Percentiles rank a stretch among this genome's conserved stretches.
Conservation (phyloP, 225 moss, liverwort and hornwort genomes). For the Bryum argenteum region DNA sequence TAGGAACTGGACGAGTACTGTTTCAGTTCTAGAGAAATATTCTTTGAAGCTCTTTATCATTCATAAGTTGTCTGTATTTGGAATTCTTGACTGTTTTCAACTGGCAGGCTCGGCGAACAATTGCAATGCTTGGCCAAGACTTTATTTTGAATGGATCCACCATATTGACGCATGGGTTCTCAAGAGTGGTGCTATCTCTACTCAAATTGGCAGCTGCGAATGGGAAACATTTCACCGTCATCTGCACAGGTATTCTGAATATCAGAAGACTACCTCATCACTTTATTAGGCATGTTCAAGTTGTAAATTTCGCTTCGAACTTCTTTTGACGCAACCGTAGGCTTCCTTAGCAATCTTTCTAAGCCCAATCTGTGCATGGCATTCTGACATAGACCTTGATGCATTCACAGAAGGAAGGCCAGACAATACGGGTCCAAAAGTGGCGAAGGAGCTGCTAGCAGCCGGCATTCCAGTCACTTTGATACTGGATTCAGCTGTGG, state of each 20-base stretch:
- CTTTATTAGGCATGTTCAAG: conserved; percentile 17
- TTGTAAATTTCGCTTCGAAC: neutral
- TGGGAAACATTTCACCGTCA: conserved; percentile 78
- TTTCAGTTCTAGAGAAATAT: conserved; percentile 1
- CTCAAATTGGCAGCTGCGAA: conserved; percentile 77
- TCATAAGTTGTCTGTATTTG: neutral
- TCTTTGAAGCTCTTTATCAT: neutral
- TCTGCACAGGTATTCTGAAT: conserved; percentile 69
- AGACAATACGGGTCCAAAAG: conserved; percentile 73
- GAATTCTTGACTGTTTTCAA: conserved; percentile 18
- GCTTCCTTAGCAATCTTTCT: too few relatives aligned
- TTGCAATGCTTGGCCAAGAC: conserved; percentile 86
- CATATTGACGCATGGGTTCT: conserved; percentile 83
- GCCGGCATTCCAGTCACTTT: conserved; percentile 72
- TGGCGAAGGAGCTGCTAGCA: conserved; percentile 71
- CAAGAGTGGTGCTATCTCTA: conserved; percentile 80
- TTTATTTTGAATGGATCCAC: conserved; percentile 76
- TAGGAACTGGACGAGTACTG: neutral
- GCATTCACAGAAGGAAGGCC: conserved; percentile 75
- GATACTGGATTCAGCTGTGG: conserved; percentile 81
- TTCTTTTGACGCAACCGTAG: too few relatives aligned
- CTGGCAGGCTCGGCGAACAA: conserved; percentile 76
- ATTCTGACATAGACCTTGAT: neutral
- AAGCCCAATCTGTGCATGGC: conserved; percentile 4
- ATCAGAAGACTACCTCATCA: neutral